Conservation (phyloP, 768 basidiomycete genomes). For the Boletus vermiculosoides region DNA sequence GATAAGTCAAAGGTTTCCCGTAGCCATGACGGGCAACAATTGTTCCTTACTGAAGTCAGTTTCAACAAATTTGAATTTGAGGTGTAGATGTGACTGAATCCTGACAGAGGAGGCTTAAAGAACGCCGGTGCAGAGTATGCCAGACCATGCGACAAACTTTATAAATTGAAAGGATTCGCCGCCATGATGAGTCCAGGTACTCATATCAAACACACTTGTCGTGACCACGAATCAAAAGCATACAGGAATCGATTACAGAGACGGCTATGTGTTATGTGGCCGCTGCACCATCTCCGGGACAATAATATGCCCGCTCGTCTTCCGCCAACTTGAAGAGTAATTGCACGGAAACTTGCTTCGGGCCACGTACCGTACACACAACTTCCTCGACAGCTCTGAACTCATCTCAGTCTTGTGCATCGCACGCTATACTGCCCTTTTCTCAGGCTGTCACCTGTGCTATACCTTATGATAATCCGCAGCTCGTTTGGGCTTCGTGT, state of each 20-base stretch:
- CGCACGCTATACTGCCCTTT: conserved; percentile 12
- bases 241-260: neutral
- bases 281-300: conserved; percentile 28
- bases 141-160: neutral
- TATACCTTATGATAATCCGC: too few relatives aligned
- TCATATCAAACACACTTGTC: neutral
- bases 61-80: too few relatives aligned
- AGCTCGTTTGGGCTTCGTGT: too few relatives aligned
- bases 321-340: conserved; percentile 25
- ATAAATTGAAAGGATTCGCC: neutral
- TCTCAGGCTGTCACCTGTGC: neutral
- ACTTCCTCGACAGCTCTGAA: conserved; percentile 27
- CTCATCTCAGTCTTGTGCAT: conserved; percentile 35
- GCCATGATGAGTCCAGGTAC: too few relatives aligned
- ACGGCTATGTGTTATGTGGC: neutral
- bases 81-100: too few relatives aligned
- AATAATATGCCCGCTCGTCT: conserved; percentile 20
- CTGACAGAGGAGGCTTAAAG: neutral
- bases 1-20: too few relatives aligned
- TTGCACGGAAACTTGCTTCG: conserved; percentile 23
- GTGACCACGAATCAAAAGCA: neutral
- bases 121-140: neutral
- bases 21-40: too few relatives aligned
- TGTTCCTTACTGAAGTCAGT: too few relatives aligned
- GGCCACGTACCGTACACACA: conserved; percentile 24